phyloP scores from a whole-genome alignment of 805 yeast genomes.

The Saturnispora hagleri region DNA sequence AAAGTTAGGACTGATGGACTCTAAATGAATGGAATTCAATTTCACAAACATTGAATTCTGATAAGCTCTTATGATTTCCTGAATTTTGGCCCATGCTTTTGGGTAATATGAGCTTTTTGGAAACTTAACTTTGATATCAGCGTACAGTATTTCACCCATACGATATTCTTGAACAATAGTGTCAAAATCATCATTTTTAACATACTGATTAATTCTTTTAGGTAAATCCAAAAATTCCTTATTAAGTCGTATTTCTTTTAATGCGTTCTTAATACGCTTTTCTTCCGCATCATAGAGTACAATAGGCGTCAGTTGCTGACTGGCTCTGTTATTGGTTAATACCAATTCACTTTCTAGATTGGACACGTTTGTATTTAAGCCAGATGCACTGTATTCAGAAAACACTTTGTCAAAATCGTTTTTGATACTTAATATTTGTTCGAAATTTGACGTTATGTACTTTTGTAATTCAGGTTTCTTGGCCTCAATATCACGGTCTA shows the following conservation, averaged over 20 bases:
- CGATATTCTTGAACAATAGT: conserved; percentile 48
- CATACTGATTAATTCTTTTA: conserved; percentile 32
- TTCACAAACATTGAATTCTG: conserved; percentile 44
- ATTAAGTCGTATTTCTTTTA: conserved; percentile 43
- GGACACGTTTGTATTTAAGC: conserved; percentile 15
- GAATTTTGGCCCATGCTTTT: conserved; percentile 50
- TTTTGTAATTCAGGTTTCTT: conserved; percentile 41
- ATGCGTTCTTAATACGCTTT: conserved; percentile 39
- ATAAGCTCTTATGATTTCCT: conserved; percentile 43
- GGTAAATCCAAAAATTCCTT: conserved; percentile 51
- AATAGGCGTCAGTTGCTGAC: conserved; percentile 50
- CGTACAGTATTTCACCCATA: conserved; percentile 31
- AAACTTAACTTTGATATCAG: conserved; percentile 6
- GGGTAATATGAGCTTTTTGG: conserved; percentile 30
- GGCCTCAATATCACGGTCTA: conserved; percentile 40
- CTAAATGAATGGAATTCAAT: conserved; percentile 30
- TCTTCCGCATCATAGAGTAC: conserved; percentile 41
- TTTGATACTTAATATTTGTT: conserved; percentile 56
- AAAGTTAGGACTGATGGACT: conserved; percentile 19
- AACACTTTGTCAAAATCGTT: conserved; percentile 54
- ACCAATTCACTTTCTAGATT: conserved; percentile 31
- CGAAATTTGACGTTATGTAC: conserved; percentile 51
- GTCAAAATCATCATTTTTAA: conserved; percentile 46
- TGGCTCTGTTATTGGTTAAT: conserved; percentile 41
- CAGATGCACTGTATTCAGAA: conserved; percentile 35